Base-by-base conservation (phyloP, 441 rosid species). In the Erodium texanum region DNA sequence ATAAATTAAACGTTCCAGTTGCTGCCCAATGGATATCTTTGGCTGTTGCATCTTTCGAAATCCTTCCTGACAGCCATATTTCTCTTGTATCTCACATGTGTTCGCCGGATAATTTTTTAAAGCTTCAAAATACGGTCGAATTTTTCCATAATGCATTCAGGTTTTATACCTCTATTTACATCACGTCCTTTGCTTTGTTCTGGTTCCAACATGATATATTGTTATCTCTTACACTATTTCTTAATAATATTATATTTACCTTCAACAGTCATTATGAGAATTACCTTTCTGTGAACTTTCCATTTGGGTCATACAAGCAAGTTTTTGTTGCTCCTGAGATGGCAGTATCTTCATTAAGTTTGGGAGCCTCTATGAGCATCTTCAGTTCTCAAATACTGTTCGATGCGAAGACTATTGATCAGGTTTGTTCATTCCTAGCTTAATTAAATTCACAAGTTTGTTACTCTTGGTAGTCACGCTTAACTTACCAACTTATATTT, bases 241-340 rank as follows among this genome's bases (percentile, higher is more conserved):
- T 81, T 73, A 67, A 65, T 74, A 43, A 76, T 65, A 32, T 24
- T 54, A 19, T 54, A 68, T 73, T 50, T 76, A 24, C 45, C 76
- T 81, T 81, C 41, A 68, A 71, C 87, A 94, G 99, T 75, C 85
- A 89, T 79, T 94, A 86, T 77, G 98, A 94, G 82, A 87, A 88
- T 64, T 94, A 94, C 74, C 94, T 94, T 72, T 87, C 87, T 58
- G 84, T 89, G 54, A 86, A 87, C 61, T 94, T 94, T 79, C 98
- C 99, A 48, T 94, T 88, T 81, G 94, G 92, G 29, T 86, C 91
- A 66, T 92, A 94, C 79, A 94, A 92, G 66, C 99, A 89, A 84
- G 86, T 89, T 50, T 94, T 92, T 75, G 63, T 94, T 70, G 84
- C 96, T 77, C 96, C 98, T 68, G 98, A 90, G 80, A 78, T 94